These are phyloP conservation scores for Eutrema japonicum DNA, from an alignment of 345 rosid genomes.

Conservation along the genomic window DNA sequence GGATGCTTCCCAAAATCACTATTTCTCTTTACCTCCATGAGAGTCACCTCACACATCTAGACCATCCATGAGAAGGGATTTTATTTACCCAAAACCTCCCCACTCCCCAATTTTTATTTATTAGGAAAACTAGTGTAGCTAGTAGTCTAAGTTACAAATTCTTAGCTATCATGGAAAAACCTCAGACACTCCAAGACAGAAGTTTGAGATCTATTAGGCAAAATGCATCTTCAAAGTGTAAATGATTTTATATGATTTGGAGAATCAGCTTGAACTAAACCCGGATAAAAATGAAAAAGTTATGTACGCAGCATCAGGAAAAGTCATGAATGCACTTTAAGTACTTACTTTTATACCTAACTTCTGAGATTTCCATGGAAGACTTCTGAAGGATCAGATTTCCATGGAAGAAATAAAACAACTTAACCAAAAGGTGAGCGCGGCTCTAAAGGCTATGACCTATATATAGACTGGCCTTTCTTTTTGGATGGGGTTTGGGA, in stretches of 20 bases:
- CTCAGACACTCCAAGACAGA: not conserved
- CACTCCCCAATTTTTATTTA: constrained; percentile 3
- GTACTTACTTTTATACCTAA: constrained; percentile 12
- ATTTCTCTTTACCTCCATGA: constrained; percentile 25
- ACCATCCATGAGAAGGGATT: constrained; percentile 47
- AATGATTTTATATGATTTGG: constrained; percentile 61
- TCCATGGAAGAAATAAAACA: constrained; percentile 69
- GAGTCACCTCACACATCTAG: constrained; percentile 44
- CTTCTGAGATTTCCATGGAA: too few relatives aligned
- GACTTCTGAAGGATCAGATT: constrained; percentile 57
- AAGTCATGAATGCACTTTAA: not conserved
- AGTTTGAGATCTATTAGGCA: not conserved
- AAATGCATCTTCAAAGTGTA: constrained; percentile 3
- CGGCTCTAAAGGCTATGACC: constrained; percentile 6
- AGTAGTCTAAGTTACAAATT: not conserved
- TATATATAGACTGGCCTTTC: constrained; percentile 18
- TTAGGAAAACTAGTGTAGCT: not conserved
- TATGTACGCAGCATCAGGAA: constrained; percentile 2
- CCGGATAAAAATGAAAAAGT: constrained; percentile 58
- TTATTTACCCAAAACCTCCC: constrained; percentile 15
- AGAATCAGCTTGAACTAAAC: constrained; percentile 60
- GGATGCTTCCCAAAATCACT: constrained; percentile 23
- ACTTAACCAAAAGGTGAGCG: constrained; percentile 56
- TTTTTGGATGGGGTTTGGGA: constrained; percentile 12
- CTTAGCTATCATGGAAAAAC: constrained; percentile 4